Evolutionary conservation across 2,329 filamentous ascomycete genomes (phyloP), one percentile per base, ranked within the genome.

Genomic region (Venturia aucupariae): DNA sequence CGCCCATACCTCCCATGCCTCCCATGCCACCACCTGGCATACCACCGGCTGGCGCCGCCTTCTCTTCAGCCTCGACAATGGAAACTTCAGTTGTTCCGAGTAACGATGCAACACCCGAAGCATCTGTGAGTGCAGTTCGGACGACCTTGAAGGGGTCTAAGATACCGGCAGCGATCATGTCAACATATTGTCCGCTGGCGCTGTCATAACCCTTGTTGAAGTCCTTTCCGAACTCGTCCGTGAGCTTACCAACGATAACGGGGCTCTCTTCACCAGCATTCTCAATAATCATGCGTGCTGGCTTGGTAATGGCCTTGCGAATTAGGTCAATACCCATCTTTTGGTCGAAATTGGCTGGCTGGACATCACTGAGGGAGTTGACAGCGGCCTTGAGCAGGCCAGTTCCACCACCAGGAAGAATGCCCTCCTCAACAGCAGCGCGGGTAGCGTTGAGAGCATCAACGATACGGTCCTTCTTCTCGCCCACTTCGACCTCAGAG

Each of bases 381-480:
- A 87, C 87, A 67, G 94, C 89, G 73, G 94, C 94, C 88, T 99
- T 99, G 80, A 99, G 89, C 62, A 99, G 87, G 73, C 92, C 94
- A 74, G 94, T 99, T 77, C 94, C 94, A 86, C 94, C 94, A 82
- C 94, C 94, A 71, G 94, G 94, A 69, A 99, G 89, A 78, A 99
- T 99, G 80, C 94, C 94, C 82, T 97, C 92, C 86, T 99, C 94
- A 70, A 99, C 94, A 73, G 94, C 94, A 71, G 94, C 94, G 72
- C 94, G 93, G 69, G 94, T 99, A 71, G 94, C 94, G 80, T 99
- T 99, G 67, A 99, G 84, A 66, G 94, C 94, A 80, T 99, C 94
- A 68, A 99, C 94, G 73, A 97, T 96, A 77, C 94, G 91, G 79
- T 99, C 94, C 87, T 99, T 99, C 91, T 99, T 99, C 87, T 99